Evolutionary conservation across 2,329 filamentous ascomycete species (phyloP), one percentile per base, ranked within the genome.

Genomic region (Metarhizium album): DNA sequence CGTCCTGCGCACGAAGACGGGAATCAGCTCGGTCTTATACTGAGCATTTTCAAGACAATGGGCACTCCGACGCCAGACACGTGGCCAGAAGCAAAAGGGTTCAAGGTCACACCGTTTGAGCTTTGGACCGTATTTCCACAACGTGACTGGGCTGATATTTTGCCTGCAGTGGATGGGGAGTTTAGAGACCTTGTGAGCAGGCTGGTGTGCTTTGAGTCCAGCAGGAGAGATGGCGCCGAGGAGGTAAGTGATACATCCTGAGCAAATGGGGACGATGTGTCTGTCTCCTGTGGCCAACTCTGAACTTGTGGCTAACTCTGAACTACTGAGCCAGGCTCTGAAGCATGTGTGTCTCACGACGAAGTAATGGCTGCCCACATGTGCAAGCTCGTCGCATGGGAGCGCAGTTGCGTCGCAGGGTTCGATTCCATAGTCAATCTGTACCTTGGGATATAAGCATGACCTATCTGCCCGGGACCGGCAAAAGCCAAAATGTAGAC

Each of bases 1-100:
- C 86, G 89, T 1, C 66, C 75, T 2, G 74, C 71, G 0, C 74
- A 79, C 53, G 88, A 95, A 59, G 77, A 97, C 47, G 93, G 94
- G 0, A 97, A 87, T 62, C 93, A 98, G 67, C 74, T 98, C 38
- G 87, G 88, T 0, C 73, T 98, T 47, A 91, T 98, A 51, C 76
- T 90, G 49, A 95, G 89, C 61, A 91, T 97, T 35, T 97, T 98
- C 70, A 84, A 87, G 67, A 94, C 85, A 1, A 67, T 98, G 6
- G 94, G 94, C 1, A 96, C 90, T 1, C 93, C 93, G 0, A 86
- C 85, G 43, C 67, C 75, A n/a, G 73, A 83, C 48, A 81, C 74
- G 0, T 98, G 93, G 93, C 93, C 93, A 2, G 88, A 90, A 67
- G 86, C 87, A 4, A 68, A 68, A 11, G 62, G 62, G 1, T 85